Evolutionary conservation across 192 early-diverging fungal species (phyloP).

Genomic region (Podila epigama): DNA sequence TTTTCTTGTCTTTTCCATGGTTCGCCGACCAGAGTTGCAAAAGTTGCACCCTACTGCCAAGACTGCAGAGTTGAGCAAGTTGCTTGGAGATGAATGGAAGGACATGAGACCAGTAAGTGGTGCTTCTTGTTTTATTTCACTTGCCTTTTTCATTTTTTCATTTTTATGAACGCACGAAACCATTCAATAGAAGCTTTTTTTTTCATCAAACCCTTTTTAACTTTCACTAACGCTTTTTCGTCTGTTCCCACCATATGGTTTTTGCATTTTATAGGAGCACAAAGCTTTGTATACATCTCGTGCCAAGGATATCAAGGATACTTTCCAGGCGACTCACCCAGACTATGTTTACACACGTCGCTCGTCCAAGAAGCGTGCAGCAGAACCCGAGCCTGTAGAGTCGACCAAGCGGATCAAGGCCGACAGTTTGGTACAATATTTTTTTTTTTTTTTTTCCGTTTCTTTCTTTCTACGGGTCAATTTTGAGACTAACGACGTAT

Average conservation of each 20-base stretch:
- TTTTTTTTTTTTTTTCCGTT: background rate
- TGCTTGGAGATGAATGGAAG: constrained; percentile 73
- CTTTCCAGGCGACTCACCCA: constrained; percentile 60
- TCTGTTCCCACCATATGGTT: no score
- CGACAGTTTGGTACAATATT: constrained; percentile 2
- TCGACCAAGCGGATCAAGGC: constrained; percentile 37
- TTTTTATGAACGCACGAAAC: background rate
- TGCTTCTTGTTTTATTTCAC: background rate
- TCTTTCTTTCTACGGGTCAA: background rate
- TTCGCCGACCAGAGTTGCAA: constrained; percentile 70
- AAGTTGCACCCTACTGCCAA: constrained; percentile 63
- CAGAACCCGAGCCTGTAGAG: constrained; percentile 10
- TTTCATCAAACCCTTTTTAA: background rate
- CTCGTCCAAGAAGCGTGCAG: constrained; percentile 44
- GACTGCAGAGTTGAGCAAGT: constrained; percentile 71
- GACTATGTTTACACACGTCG: constrained; percentile 67
- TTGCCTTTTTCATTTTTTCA: background rate
- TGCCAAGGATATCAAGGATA: constrained; percentile 66
- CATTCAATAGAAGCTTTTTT: background rate
- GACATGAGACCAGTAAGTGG: constrained; percentile 52
- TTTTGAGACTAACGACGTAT: background rate
- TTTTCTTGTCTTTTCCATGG: constrained; percentile 70
- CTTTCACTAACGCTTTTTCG: background rate
- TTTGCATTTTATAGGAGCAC: constrained; percentile 41
- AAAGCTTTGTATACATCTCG: constrained; percentile 64